Base-by-base conservation (phyloP, 1,139 yeast species). In the Pichia sp. region DNA sequence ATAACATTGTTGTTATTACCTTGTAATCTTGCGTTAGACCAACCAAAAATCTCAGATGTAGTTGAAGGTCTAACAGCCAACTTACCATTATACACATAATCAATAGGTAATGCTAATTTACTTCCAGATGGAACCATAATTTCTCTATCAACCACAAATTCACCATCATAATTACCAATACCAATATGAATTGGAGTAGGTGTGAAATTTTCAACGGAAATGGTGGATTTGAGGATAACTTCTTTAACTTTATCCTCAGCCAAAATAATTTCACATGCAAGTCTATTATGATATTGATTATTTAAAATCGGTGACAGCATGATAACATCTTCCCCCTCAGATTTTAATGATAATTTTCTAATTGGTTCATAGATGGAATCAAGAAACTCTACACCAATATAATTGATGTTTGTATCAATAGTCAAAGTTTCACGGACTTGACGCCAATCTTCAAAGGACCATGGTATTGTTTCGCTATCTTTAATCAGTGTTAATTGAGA, bases 371-470 rank as follows among this genome's bases (percentile, higher is more conserved):
- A 83, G 0, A 71, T 68, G 0, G 87, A 74, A 39, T 71, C 78
- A 4, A 75, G 41, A 20, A 87, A 63, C 36, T 72, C 72, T 22
- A 89, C 72, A 0, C 84, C 90, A 36, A 90, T 65, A 2, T 73
- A 68, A 36, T 80, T 82, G 24, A 70, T 71, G 26, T 74, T 77
- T 40, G 74, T 76, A 51, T 83, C 83, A 2, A 86, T 78, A 51
- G 79, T 82, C 47, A 89, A 68, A 48, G 81, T 80, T 58, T 92
- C 96, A 62, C 98, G 80, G 23, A 89, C 78, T 30, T 74, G 74
- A 51, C 86, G 74, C 97, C 97, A 92, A 58, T 92, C 96, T 58
- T 90, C 95, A 68, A 94, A 94, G 37, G 92, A 81, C 97, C 97
- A 94, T 0, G 90, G 84, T 10, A 78, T 64, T 7, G 66, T 66